Base-by-base conservation (phyloP, 306 rosid species). In the Castanea crenata region DNA sequence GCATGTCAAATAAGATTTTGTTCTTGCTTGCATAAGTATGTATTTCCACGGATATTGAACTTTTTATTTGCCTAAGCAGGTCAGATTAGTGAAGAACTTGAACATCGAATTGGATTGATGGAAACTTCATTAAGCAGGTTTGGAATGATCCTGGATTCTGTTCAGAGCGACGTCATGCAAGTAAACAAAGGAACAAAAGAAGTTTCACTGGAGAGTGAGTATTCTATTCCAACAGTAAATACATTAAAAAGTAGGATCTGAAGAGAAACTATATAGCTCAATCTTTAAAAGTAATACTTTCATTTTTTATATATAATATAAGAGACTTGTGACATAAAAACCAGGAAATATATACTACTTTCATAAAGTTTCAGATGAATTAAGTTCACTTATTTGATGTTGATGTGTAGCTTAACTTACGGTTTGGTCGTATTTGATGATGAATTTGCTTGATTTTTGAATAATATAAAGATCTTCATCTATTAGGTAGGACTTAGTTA, bases 111-210 rank as follows among this genome's bases (percentile, higher is more conserved):
- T 81, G 91, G 92, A 86, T 71, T 82, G 67, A 90, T 96, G 88
- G 98, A 96, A 91, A 91, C 92, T 76, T 89, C 98, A 81, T 75
- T 96, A 76, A 91, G 80, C 81, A 90, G 91, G 88, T 89, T 92
- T 44, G 91, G 91, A 56, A 93, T 93, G 93, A 87, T 91, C 79
- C 82, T 96, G 94, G 99, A 96, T 86, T 96, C 99, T 85, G 75
- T 96, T 76, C 98, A 91, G 78, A 86, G 89, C 74, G 98, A 96
- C 27, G 82, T 90, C 49, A 87, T 96, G 90, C 98, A 96, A 83
- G 88, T 85, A 83, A 89, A 83, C 89, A 93, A 85, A 85, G 99
- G 96, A 78, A 89, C 88, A 80, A 93, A 96, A 86, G 97, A 96
- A 81, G 77, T 87, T 73, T 82, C 55, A 61, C 72, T 93, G 71